phyloP scores from a whole-genome alignment of 108 stramenopile genomes.

The Parietichytrium sp. region DNA sequence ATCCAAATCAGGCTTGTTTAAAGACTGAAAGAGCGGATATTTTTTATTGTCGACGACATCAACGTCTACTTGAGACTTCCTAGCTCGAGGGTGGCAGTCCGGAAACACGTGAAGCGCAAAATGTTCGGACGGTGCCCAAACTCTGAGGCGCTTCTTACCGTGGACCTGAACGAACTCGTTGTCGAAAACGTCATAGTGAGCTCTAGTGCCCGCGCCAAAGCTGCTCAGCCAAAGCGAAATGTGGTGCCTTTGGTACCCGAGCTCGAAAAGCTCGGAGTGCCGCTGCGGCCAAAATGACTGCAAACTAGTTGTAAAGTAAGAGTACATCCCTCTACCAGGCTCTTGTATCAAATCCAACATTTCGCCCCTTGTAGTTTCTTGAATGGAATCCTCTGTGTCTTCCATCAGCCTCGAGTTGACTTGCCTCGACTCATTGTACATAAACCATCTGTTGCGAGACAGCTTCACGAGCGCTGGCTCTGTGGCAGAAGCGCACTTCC shows the following conservation, averaged over 20 bases:
- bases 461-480: background rate
- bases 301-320: too few relatives aligned
- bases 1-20: slow-evolving; percentile 44
- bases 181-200: slow-evolving; percentile 53
- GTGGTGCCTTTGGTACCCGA: too few relatives aligned
- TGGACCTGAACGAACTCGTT: slow-evolving; percentile 52
- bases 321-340: too few relatives aligned
- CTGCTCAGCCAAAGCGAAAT: slow-evolving; percentile 58
- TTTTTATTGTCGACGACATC: background rate
- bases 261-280: too few relatives aligned
- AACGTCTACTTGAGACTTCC: slow-evolving; percentile 54
- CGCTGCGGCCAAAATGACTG: too few relatives aligned
- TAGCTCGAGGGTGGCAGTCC: slow-evolving; percentile 52
- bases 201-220: slow-evolving; percentile 43
- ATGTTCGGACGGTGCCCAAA: slow-evolving; percentile 34
- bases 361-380: too few relatives aligned
- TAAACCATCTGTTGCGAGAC: slow-evolving; percentile 1
- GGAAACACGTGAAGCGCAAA: slow-evolving; percentile 50
- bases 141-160: slow-evolving; percentile 47
- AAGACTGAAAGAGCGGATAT: background rate
- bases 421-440: slow-evolving; percentile 33
- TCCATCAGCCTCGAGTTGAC: too few relatives aligned
- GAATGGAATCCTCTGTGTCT: too few relatives aligned
- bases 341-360: too few relatives aligned
- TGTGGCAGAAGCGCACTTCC: too few relatives aligned